phyloP scores from a whole-genome alignment of 2,329 filamentous ascomycete genomes.

The Tolypocladium paradoxum region DNA sequence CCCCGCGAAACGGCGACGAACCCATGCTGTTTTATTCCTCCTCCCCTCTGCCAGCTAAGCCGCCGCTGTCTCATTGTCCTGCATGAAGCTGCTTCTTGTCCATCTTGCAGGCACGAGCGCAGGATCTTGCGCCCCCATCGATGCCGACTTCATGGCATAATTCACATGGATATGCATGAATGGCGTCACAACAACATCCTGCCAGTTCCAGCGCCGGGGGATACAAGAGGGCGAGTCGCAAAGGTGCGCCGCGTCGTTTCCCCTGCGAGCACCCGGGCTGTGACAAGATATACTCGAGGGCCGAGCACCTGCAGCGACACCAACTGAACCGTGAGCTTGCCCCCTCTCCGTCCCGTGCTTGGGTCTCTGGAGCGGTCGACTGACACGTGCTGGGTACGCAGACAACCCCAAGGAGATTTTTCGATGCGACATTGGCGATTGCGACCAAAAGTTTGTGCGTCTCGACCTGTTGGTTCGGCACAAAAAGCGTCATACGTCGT shows the following conservation, averaged over 20 bases:
- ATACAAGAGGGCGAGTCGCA: slow-evolving; percentile 42
- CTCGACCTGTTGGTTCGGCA: slow-evolving; percentile 64
- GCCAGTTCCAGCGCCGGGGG: slow-evolving; percentile 6
- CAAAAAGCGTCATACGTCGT: slow-evolving; percentile 51
- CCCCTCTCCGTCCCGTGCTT: slow-evolving; percentile 1
- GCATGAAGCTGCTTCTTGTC: background rate
- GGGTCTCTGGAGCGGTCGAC: slow-evolving; percentile 6
- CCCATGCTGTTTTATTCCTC: background rate
- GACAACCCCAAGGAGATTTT: slow-evolving; percentile 75
- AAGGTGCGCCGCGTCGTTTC: slow-evolving; percentile 40
- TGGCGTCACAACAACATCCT: slow-evolving; percentile 11
- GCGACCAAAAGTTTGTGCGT: slow-evolving; percentile 66
- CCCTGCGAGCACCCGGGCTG: slow-evolving; percentile 60
- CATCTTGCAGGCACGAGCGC: background rate
- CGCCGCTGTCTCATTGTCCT: background rate
- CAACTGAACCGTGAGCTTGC: slow-evolving; percentile 63
- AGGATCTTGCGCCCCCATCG: background rate
- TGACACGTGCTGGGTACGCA: slow-evolving; percentile 20
- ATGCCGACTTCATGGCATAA: background rate
- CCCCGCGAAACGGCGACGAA: slow-evolving; percentile 5
- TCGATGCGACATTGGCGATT: slow-evolving; percentile 63
- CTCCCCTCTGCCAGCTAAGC: background rate
- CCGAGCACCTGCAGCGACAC: slow-evolving; percentile 72
- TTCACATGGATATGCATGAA: slow-evolving; percentile 4
- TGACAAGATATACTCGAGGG: slow-evolving; percentile 69